A percentile compares a stretch with the other conserved stretches of the same genome.
Conservation (phyloP, 305 asterid species). For the Stenogyne calaminthoides region DNA sequence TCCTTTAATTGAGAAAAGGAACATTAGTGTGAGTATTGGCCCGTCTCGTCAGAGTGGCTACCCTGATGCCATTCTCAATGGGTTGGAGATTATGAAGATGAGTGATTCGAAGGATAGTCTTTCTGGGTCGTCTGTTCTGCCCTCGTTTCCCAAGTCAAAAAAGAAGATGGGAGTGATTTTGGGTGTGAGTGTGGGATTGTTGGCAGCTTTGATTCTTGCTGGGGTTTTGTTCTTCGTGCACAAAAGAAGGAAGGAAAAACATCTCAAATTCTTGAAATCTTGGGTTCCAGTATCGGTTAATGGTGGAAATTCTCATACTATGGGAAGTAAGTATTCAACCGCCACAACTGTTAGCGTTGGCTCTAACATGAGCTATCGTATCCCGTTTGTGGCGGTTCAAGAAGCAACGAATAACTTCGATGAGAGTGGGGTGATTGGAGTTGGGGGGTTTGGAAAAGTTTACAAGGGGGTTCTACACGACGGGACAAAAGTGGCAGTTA, state of each 20-base stretch:
- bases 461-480: constrained; percentile 53
- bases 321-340: constrained; percentile 59
- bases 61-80: constrained; percentile 65
- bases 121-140: constrained; percentile 35
- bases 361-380: constrained; percentile 62
- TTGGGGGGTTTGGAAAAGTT: constrained; percentile 73
- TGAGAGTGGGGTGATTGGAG: constrained; percentile 58
- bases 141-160: constrained; percentile 36
- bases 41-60: constrained; percentile 46
- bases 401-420: constrained; percentile 70
- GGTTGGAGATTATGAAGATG: constrained; percentile 66
- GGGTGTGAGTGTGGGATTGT: constrained; percentile 50
- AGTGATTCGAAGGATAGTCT: constrained; percentile 46
- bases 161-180: constrained; percentile 45
- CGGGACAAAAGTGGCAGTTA: constrained; percentile 60
- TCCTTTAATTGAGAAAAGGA: constrained; percentile 33
- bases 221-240: constrained; percentile 42
- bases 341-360: constrained; percentile 48
- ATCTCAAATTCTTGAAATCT: constrained; percentile 42
- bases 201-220: constrained; percentile 28
- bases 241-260: constrained; percentile 41
- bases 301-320: constrained; percentile 52
- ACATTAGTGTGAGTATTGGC: constrained; percentile 53
- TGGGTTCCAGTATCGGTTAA: constrained; percentile 59
- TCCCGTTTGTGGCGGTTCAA: constrained; percentile 56